Conservation (phyloP, 2,329 filamentous ascomycete genomes). For the Phialemonium atrogriseum region DNA sequence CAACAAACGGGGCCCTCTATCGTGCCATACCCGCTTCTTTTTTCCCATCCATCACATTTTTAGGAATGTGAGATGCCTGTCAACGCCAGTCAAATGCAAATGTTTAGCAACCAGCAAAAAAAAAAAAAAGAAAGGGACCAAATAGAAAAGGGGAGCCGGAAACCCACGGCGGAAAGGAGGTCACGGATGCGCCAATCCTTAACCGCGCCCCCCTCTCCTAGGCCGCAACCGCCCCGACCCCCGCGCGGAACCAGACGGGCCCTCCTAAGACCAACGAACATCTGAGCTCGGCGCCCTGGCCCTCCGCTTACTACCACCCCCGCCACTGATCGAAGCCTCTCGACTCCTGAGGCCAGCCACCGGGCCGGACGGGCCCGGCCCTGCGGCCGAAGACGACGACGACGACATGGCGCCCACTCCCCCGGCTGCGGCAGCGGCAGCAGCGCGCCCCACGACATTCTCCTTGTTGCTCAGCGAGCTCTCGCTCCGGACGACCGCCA, state of each 20-base stretch:
- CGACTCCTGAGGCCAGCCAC: neutral
- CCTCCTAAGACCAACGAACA: conserved; percentile 14
- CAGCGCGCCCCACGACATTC: conserved; percentile 7
- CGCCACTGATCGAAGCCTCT: neutral
- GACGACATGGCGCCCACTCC: conserved; percentile 14
- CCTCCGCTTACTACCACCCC: conserved; percentile 9
- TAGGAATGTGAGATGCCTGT: too few relatives aligned
- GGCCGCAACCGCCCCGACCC: neutral
- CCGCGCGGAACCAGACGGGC: neutral
- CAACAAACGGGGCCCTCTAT: too few relatives aligned
- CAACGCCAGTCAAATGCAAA: too few relatives aligned
- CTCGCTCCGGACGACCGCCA: conserved; percentile 9
- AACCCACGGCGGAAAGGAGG: too few relatives aligned
- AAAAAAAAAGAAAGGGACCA: too few relatives aligned
- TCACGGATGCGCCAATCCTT: too few relatives aligned
- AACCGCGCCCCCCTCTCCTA: neutral
- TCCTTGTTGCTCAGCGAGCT: conserved; percentile 15
- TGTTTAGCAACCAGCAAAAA: too few relatives aligned
- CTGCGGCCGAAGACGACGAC: conserved; percentile 8
- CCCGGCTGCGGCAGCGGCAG: too few relatives aligned
- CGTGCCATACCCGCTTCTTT: too few relatives aligned
- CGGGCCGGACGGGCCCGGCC: conserved; percentile 1
- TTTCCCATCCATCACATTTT: too few relatives aligned
- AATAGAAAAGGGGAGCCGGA: too few relatives aligned
- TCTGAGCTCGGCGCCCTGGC: conserved; percentile 14